Evolutionary conservation across 2,329 filamentous ascomycete species (phyloP), one percentile per base, ranked within the genome.

Genomic region (Leptodontidium sp.): DNA sequence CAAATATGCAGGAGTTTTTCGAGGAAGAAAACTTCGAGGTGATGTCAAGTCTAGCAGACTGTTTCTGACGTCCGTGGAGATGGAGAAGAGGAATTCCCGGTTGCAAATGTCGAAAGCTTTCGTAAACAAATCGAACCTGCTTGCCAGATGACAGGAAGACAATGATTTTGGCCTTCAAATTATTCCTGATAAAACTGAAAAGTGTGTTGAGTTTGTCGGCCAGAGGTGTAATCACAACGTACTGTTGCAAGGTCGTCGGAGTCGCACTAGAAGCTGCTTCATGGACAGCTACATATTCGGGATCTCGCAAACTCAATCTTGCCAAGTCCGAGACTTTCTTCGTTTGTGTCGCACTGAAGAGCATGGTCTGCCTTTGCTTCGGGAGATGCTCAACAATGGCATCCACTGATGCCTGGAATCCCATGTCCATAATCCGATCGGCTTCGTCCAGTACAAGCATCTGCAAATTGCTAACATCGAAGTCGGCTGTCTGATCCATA

Each of bases 371-470:
- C 70, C 96, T 86, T 35, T 91, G 84, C 75, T 89, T 90, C 0
- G 96, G 96, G 1, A 99, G 84, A 78, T 98, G 97, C 70, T 97
- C 94, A 35, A 99, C 82, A 62, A 99, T 92, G 0, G 96, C 96
- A 80, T 99, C 96, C 3, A 99, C 90, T 0, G 93, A 93, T 5
- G 86, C 84, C 80, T 97, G 91, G 79, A 99, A 99, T 5, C 96
- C 96, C 93, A 98, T 96, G 77, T 99, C 96, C 86, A 99, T 90
- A 77, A 98, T 98, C 49, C 96, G 89, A 80, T 99, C 96, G 2
- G 96, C 96, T 80, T 99, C 96, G 76, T 99, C 96, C 67, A 99
- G 84, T 0, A 99, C 94, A 62, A 99, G 83, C 79, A 99, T 92
- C 81, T 97, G 93, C 72, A 99, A 80, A 78, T 97, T 96, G 78